phyloP scores from a whole-genome alignment of 768 basidiomycete species.

The Rhodosporidiobolus odoratus region DNA sequence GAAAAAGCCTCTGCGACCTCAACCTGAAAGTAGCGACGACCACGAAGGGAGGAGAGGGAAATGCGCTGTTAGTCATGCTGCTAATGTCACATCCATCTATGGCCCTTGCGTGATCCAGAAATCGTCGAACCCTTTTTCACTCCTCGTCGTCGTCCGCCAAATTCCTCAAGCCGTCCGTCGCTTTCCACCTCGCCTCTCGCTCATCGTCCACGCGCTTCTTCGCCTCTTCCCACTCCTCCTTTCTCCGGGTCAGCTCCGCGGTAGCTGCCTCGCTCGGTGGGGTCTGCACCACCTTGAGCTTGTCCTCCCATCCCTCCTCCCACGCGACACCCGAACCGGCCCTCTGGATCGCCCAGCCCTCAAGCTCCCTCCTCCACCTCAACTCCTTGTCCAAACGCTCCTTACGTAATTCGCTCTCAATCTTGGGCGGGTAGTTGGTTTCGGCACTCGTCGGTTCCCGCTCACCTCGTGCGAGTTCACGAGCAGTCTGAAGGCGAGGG shows the following conservation, averaged over 20 bases:
- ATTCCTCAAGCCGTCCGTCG: background rate
- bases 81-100: too few species aligned
- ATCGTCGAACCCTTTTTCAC: too few species aligned
- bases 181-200: constrained; percentile 2
- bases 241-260: background rate
- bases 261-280: constrained; percentile 7
- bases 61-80: too few species aligned
- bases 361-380: constrained; percentile 71
- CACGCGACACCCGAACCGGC: constrained; percentile 63
- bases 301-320: constrained; percentile 62
- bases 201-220: constrained; percentile 13
- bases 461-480: constrained; percentile 66
- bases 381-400: constrained; percentile 85
- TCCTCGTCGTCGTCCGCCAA: constrained; percentile 10
- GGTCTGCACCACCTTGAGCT: constrained; percentile 60
- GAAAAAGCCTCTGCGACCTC: too few species aligned
- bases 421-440: constrained; percentile 65
- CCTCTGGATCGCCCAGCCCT: constrained; percentile 72
- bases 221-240: constrained; percentile 6
- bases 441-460: constrained; percentile 82
- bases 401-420: constrained; percentile 78
- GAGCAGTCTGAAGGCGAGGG: constrained; percentile 62
- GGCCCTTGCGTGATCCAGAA: too few species aligned
- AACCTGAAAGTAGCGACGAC: too few species aligned
- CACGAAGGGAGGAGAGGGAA: too few species aligned